Percentiles rank a stretch among this genome's conserved stretches.
Conservation (phyloP, 2,329 filamentous ascomycete genomes). For the Sclerotinia trifoliorum region DNA sequence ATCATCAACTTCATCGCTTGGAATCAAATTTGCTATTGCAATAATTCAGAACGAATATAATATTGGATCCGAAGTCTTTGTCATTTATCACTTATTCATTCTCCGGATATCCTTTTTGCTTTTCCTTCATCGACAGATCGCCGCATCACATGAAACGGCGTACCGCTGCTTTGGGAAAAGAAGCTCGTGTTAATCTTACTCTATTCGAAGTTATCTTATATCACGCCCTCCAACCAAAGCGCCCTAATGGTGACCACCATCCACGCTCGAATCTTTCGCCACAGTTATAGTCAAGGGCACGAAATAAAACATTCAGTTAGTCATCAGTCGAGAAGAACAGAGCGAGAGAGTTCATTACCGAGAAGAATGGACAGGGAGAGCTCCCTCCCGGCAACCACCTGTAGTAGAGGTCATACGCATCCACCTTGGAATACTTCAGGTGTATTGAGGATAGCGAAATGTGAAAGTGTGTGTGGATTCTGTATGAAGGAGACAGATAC, state of each 20-base stretch:
- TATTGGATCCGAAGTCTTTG: not conserved
- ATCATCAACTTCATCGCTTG: not conserved
- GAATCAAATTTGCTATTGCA: not conserved
- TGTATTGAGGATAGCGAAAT: constrained; percentile 35
- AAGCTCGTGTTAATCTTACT: not conserved
- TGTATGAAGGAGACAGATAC: constrained; percentile 39
- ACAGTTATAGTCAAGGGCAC: constrained; percentile 13
- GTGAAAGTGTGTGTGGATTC: constrained; percentile 37
- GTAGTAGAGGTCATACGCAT: constrained; percentile 37
- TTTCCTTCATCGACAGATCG: not conserved
- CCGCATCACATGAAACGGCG: not conserved
- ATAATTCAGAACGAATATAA: constrained; percentile 3
- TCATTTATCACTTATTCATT: not conserved
- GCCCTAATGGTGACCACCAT: constrained; percentile 17
- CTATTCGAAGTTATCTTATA: not conserved
- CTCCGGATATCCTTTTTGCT: not conserved
- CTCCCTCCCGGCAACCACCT: constrained; percentile 31
- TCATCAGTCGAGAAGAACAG: constrained; percentile 7
- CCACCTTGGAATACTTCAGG: constrained; percentile 37
- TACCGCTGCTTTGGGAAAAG: not conserved
- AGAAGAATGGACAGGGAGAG: constrained; percentile 23
- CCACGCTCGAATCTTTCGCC: constrained; percentile 15
- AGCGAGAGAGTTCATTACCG: constrained; percentile 8
- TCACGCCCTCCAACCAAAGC: not conserved
- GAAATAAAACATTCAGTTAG: constrained; percentile 1